A percentile compares a stretch with the other conserved stretches of the same genome.
Conservation (phyloP, 768 basidiomycete species). For the Naganishia kalamii region DNA sequence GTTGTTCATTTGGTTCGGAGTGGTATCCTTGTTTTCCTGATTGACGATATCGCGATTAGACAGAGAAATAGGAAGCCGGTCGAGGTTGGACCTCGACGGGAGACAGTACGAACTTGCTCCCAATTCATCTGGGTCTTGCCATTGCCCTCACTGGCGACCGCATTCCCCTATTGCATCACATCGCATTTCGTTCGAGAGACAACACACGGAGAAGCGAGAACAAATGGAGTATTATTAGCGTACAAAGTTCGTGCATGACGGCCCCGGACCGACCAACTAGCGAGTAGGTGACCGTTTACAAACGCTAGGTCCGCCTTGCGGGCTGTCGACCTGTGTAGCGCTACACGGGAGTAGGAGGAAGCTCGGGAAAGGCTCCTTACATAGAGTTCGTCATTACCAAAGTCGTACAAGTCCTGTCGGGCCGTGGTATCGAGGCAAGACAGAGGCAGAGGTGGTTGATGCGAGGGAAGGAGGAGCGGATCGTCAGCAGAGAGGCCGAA, state of each 20-base stretch:
- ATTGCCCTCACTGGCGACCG: background rate
- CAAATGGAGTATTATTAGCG: conserved; percentile 11
- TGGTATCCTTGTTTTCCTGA: background rate
- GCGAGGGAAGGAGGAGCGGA: background rate
- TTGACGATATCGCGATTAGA: background rate
- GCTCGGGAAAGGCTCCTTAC: conserved; percentile 15
- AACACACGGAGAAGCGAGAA: background rate
- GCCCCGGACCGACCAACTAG: conserved; percentile 10
- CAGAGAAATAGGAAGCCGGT: background rate
- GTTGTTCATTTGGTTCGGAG: background rate
- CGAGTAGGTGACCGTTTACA: conserved; percentile 5
- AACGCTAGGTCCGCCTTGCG: conserved; percentile 16
- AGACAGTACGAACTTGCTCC: conserved; percentile 12
- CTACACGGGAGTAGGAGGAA: conserved; percentile 5
- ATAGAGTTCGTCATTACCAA: conserved; percentile 21
- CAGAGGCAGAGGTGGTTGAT: background rate
- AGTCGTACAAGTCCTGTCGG: conserved; percentile 22
- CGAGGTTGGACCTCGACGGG: background rate
- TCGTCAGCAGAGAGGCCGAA: no score
- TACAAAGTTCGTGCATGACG: conserved; percentile 10
- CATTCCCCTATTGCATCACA: background rate
- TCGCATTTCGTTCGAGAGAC: background rate
- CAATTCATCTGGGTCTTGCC: conserved; percentile 15
- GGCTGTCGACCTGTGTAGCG: conserved; percentile 15
- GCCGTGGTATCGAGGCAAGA: background rate